Percentiles rank a stretch among this genome's conserved stretches.
Evolutionary conservation across 2,329 filamentous ascomycete genomes (phyloP).

Genomic region (Escovopsis weberi): DNA sequence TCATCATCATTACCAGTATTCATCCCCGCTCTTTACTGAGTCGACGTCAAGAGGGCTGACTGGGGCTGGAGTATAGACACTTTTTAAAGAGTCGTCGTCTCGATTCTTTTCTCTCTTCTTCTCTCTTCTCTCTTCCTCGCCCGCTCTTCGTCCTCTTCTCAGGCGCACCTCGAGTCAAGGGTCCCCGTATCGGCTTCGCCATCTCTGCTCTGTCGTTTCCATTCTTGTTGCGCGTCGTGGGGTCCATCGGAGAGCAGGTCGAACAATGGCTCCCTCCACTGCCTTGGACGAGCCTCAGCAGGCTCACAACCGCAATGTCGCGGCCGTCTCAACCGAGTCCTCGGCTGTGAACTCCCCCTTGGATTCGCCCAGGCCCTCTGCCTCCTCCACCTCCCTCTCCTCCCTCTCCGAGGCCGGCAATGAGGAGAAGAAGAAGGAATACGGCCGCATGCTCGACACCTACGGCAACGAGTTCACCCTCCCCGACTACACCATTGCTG

Average conservation of each 20-base stretch:
- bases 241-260: too few species aligned
- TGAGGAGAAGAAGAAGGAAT: conserved; percentile 27
- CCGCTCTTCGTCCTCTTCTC: too few species aligned
- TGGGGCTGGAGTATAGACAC: too few species aligned
- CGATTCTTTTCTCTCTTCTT: too few species aligned
- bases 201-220: too few species aligned
- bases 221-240: too few species aligned
- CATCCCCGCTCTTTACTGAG: neutral
- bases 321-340: conserved; percentile 36
- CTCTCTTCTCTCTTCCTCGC: too few species aligned
- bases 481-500: conserved; percentile 93
- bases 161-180: too few species aligned
- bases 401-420: conserved; percentile 58
- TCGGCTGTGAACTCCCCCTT: conserved; percentile 42
- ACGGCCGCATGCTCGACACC: conserved; percentile 67
- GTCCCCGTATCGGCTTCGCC: too few species aligned
- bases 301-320: conserved; percentile 33
- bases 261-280: conserved; percentile 19
- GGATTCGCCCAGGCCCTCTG: conserved; percentile 45
- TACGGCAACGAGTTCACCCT: conserved; percentile 91
- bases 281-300: conserved; percentile 23
- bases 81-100: too few species aligned
- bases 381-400: conserved; percentile 84
- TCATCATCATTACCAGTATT: neutral
- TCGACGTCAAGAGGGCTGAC: too few species aligned